Conservation (phyloP, 257 asterid genomes). For the Cordia subcordata region DNA sequence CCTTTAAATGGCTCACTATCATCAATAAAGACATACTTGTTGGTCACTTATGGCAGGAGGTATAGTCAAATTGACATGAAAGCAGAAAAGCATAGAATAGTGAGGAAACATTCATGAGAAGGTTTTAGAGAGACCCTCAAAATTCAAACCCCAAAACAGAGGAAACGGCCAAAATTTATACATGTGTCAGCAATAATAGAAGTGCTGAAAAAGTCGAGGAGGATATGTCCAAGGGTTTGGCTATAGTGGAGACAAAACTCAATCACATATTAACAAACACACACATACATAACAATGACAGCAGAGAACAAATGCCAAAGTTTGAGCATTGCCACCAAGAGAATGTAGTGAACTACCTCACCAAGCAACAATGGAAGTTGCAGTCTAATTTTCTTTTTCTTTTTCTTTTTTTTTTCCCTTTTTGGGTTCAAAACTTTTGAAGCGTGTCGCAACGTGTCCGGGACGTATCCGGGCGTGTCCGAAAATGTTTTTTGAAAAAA, state of each 20-base stretch:
- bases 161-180: conserved; percentile 22
- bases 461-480: no score
- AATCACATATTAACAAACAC: no score
- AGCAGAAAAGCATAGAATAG: conserved; percentile 34
- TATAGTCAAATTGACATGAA: conserved; percentile 32
- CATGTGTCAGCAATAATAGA: conserved; percentile 17
- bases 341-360: no score
- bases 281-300: no score
- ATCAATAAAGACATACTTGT: conserved; percentile 19
- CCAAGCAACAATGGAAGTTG: no score
- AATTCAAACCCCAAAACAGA: conserved; percentile 14
- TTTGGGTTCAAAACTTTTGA: no score
- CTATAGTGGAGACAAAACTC: conserved; percentile 45
- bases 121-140: conserved; percentile 8
- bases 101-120: conserved; percentile 18
- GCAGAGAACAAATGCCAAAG: no score
- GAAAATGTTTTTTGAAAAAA: no score
- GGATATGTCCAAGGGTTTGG: conserved; percentile 18
- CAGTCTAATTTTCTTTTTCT: no score
- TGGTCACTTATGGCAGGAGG: conserved; percentile 33
- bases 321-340: no score
- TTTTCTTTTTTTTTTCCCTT: no score
- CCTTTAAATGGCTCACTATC: conserved; percentile 32
- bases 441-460: no score
- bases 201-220: conserved; percentile 13